Evolutionary conservation across 2,329 filamentous ascomycete species (phyloP), one percentile per base, ranked within the genome.

Genomic region (Colletotrichum agaves): DNA sequence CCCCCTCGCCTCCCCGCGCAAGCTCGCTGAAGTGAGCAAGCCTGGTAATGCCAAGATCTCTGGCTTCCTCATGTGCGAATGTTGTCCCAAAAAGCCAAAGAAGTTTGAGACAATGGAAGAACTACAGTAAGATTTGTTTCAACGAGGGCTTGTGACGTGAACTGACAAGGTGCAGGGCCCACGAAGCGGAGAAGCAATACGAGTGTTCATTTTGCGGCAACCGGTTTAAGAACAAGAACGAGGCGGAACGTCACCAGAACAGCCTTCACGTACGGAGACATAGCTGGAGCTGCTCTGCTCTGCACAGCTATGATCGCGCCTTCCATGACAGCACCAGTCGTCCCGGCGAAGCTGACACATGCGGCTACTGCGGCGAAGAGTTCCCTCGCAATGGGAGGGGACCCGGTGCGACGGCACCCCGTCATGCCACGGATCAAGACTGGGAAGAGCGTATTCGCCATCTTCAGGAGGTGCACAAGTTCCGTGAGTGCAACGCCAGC

Each of bases 151-250:
- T 49, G 47, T 7, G 27, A 7, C 59, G 8, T 33, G 11, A n/a
- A 61, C 75, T 76, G 71, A 77, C 70, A 39, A 65, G 47, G 56
- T 60, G 17, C 75, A 98, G 95, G 71, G 83, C 90, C 49, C 95
- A 98, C 78, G 93, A 96, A 79, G 90, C 93, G 76, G 96, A 98
- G 79, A 98, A 98, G 79, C 95, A 98, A 79, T 98, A 98, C 78
- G 93, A 93, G 70, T 98, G 95, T 79, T 87, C 89, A 31, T 98
- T 93, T 77, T 98, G 95, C 78, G 92, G 92, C 46, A 98, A 98
- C 77, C 90, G 95, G 11, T 98, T 98, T 84, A 98, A 98, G 81
- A 98, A 98, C 82, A 98, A 98, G 81, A 98, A 98, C 74, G 96
- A 98, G 81, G 94, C 94, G 2, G 95, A 98, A 79, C 89, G 96